These are phyloP conservation scores for Circinella minor DNA, from an alignment of 371 early-diverging fungal species.

Conservation along the genomic window DNA sequence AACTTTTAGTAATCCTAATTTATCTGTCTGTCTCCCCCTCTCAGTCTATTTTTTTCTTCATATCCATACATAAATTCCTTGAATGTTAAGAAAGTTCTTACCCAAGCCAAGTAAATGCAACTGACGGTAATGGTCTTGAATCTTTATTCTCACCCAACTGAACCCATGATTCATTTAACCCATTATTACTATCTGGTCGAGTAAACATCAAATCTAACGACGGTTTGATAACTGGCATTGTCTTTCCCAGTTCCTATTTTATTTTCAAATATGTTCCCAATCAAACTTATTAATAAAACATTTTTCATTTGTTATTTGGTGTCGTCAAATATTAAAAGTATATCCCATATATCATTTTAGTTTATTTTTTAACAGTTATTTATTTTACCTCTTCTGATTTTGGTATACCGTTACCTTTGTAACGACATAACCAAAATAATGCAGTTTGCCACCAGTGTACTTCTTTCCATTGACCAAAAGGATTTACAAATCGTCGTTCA, in stretches of 20 bases:
- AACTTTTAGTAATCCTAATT: neutral
- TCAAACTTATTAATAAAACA: too few species aligned
- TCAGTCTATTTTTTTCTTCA: neutral
- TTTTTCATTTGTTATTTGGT: too few species aligned
- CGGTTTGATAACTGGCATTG: slow-evolving; percentile 55
- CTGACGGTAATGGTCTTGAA: slow-evolving; percentile 22
- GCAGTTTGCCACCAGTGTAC: slow-evolving; percentile 46
- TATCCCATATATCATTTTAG: too few species aligned
- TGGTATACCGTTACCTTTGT: slow-evolving; percentile 52
- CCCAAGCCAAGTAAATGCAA: slow-evolving; percentile 59
- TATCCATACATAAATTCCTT: neutral
- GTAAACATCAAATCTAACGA: slow-evolving; percentile 37
- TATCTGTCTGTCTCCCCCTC: too few species aligned
- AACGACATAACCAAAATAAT: slow-evolving; percentile 50
- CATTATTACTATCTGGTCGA: neutral
- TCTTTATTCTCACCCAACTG: slow-evolving; percentile 6
- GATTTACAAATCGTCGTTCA: slow-evolving; percentile 64
- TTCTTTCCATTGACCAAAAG: slow-evolving; percentile 65
- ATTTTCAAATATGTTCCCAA: too few species aligned
- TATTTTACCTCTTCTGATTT: slow-evolving; percentile 32
- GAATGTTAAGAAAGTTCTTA: slow-evolving; percentile 5
- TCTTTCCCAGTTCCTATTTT: slow-evolving; percentile 34
- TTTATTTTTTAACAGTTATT: too few species aligned
- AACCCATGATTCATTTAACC: slow-evolving; percentile 27
- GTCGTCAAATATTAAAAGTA: too few species aligned